Evolutionary conservation across 2,329 filamentous ascomycete species (phyloP), one percentile per base, ranked within the genome.

Genomic region (Pezizomycotina sp.): DNA sequence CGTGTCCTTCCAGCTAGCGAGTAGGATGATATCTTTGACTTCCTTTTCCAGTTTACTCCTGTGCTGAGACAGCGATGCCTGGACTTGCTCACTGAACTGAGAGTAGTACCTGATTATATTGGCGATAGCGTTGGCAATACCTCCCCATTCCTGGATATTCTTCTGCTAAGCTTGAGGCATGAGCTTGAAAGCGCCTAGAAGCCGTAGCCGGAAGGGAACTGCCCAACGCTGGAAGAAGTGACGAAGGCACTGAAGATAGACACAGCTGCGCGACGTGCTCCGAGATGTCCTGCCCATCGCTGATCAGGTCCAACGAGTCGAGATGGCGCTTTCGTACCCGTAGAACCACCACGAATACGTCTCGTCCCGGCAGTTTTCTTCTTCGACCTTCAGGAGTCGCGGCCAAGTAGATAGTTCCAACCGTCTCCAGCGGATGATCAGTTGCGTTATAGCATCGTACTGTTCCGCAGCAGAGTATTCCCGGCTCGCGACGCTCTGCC

Each of bases 1-100:
- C 14, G 81, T 92, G 50, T 98, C 89, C 56, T 92, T 93, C 91
- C 91, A 98, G 56, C 83, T 93, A 5, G 84, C 83, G 50, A 98
- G 63, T 34, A 92, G 71, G 10, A 98, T 68, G n/a, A 93, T 74
- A 49, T 95, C 80, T 54, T 78, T 86, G 67, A 95, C 81, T 38
- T 82, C 74, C 58, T 83, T 92, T 55, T 95, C 86, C n/a, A 95
- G 65, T 0, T 68, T 64, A 5, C 65, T 61, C 36, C 82, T 71
- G n/a, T 75, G 78, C 27, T 69, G 70, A 13, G 61, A 60, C 22
- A 93, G 66, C 1, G 65, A 60, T 43, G 81, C 74, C 8, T 65
- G 59, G 5, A 84, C 70, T 4, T 68, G 60, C 38, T 64, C 62
- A 52, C 77, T 69, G 50, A 80, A 92, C 20, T 79, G 71, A 21